Evolutionary conservation across 1,139 yeast genomes (phyloP).

Genomic region (Candida labiduridarum): DNA sequence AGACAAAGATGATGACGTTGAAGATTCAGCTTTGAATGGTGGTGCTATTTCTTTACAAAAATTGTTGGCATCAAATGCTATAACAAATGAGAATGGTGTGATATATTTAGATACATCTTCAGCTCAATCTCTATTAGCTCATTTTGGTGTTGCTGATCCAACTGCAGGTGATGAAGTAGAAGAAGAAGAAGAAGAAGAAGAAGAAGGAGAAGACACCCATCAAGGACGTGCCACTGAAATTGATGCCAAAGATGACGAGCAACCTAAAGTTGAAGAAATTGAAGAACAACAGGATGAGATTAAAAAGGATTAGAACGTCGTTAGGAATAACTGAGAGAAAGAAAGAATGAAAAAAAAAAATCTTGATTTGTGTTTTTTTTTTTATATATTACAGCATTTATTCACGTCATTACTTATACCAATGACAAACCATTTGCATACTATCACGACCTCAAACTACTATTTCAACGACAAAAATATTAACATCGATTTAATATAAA

Average conservation of each 20-base stretch:
- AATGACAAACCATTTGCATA: background rate
- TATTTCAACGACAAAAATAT: background rate
- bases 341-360: background rate
- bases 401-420: background rate
- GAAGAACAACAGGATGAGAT: conserved; percentile 5
- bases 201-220: conserved; percentile 10
- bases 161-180: conserved; percentile 31
- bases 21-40: conserved; percentile 23
- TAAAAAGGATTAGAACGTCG: conserved; percentile 1
- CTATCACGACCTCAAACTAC: background rate
- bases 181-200: conserved; percentile 14
- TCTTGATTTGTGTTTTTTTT: conserved; percentile 1
- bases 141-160: conserved; percentile 46
- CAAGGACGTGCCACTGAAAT: conserved; percentile 10
- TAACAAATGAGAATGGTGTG: conserved; percentile 59
- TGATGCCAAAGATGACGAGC: conserved; percentile 8
- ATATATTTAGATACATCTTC: conserved; percentile 54
- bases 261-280: conserved; percentile 10
- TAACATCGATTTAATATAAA: background rate
- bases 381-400: conserved; percentile 2
- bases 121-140: conserved; percentile 52
- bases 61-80: conserved; percentile 52
- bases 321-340: background rate
- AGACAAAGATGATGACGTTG: conserved; percentile 21
- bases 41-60: conserved; percentile 56